Evolutionary conservation across 352 stramenopile species (phyloP).

Genomic region (Globisporangium carolinianum): DNA sequence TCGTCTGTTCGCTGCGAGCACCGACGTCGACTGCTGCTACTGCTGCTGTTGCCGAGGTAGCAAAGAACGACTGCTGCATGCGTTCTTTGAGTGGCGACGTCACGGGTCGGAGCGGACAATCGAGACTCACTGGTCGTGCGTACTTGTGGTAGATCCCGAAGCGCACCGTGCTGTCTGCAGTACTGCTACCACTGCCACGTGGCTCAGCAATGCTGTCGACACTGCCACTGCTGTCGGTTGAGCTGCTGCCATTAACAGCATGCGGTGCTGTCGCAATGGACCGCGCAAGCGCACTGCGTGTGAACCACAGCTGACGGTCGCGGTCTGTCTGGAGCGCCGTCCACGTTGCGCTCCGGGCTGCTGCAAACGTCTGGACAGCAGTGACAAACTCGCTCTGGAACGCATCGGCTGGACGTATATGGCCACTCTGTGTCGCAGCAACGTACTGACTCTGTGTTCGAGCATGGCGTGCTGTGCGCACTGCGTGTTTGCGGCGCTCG

Average conservation of each 20-base stretch:
- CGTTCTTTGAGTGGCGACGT: constrained; percentile 29
- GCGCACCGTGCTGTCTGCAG: constrained; percentile 10
- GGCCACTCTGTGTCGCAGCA: constrained; percentile 7
- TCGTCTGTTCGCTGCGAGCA: not conserved
- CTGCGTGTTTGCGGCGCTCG: constrained; percentile 33
- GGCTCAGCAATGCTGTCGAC: not conserved
- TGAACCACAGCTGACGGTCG: constrained; percentile 31
- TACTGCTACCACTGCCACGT: not conserved
- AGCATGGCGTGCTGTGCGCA: constrained; percentile 21
- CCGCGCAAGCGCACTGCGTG: constrained; percentile 26
- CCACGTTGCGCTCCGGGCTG: constrained; percentile 36
- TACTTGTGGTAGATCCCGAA: constrained; percentile 40
- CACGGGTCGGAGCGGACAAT: constrained; percentile 15
- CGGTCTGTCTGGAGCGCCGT: constrained; percentile 36
- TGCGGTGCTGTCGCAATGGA: constrained; percentile 27
- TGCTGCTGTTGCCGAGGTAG: not conserved
- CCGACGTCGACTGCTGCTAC: not conserved
- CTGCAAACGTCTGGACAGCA: constrained; percentile 43
- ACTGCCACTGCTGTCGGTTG: not conserved
- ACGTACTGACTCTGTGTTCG: constrained; percentile 24
- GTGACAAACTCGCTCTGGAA: constrained; percentile 68
- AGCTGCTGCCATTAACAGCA: not conserved
- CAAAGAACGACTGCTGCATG: constrained; percentile 28
- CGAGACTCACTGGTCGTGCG: constrained; percentile 11
- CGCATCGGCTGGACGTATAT: constrained; percentile 19